Evolutionary conservation across 148 eudicot species (phyloP), one percentile per base, ranked within the genome.

Genomic region (Gaultheria prostrata): DNA sequence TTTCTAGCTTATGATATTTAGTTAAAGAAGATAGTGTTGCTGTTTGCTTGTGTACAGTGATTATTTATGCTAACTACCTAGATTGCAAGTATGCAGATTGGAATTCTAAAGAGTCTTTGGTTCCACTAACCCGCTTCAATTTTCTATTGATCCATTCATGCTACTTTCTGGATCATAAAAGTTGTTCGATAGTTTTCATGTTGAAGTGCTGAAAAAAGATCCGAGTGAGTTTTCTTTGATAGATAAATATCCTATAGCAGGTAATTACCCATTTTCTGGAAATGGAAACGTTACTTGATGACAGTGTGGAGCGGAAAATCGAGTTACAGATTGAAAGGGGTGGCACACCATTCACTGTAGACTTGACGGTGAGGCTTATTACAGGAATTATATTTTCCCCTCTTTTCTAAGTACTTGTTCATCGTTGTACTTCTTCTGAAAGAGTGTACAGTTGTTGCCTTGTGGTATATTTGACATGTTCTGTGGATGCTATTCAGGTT

Each of bases 301-400:
- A 93, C 84, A 87, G 90, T 89, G 99, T 97, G 65, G 88, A 83
- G 85, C 89, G 90, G 86, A 89, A 88, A 77, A 86, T 97, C 73
- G 89, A 95, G 87, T 85, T 97, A 85, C 93, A 93, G 85, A 89
- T 97, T 88, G 95, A 95, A 89, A 93, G 99, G 89, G 99, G 99
- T 84, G 98, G 98, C 78, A 86, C 92, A 82, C 90, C 94, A n/a
- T 89, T 93, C 85, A 91, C 94, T 39, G 90, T 95, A 28, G 81
- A 92, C 43, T 67, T 97, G 87, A 51, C 24, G 91, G 99, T 95
- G 78, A 90, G 98, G 71, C 79, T 80, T 50, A 20, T 21, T 33
- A 6, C 61, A 70, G 51, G 24, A 9, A 67, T 50, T 21, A 39
- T 32, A 17, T 78, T n/a, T 53, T 53, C n/a, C 6, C 57, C 14